Conservation (phyloP, 306 rosid genomes). For the Medicago arabica region DNA sequence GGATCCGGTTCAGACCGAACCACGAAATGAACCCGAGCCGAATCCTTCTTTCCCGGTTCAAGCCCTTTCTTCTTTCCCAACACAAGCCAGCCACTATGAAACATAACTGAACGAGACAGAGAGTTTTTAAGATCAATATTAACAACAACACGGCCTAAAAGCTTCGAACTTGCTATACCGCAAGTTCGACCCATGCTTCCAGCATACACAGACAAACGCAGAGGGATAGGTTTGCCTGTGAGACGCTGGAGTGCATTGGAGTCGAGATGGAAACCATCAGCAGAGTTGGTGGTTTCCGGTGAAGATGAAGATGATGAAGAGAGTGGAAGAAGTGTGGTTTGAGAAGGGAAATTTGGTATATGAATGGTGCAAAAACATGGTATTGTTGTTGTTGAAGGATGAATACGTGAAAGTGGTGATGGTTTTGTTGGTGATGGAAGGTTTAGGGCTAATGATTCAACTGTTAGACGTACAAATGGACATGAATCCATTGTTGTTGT, state of each 20-base stretch:
- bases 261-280: slow-evolving; percentile 71
- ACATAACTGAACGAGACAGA: slow-evolving; percentile 41
- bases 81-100: slow-evolving; percentile 76
- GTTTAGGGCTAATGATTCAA: slow-evolving; percentile 71
- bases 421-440: slow-evolving; percentile 67
- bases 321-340: slow-evolving; percentile 73
- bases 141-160: slow-evolving; percentile 69
- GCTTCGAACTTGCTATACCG: slow-evolving; percentile 61
- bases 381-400: slow-evolving; percentile 67
- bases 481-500: slow-evolving; percentile 79
- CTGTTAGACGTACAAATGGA: slow-evolving; percentile 68
- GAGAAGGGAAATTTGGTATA: slow-evolving; percentile 60
- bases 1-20: slow-evolving; percentile 91
- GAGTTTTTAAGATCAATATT: slow-evolving; percentile 46
- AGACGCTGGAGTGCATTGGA: slow-evolving; percentile 57
- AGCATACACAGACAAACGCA: slow-evolving; percentile 66
- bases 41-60: slow-evolving; percentile 50
- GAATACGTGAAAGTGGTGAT: slow-evolving; percentile 61
- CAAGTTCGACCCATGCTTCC: slow-evolving; percentile 77
- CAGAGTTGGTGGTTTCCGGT: slow-evolving; percentile 58
- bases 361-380: slow-evolving; percentile 83
- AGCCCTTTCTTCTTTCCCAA: slow-evolving; percentile 46
- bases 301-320: slow-evolving; percentile 35
- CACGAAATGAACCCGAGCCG: slow-evolving; percentile 61
- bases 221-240: slow-evolving; percentile 49